Percentiles rank a stretch among this genome's conserved stretches.
These are phyloP conservation scores for Trichoderma virens DNA, from an alignment of 495 filamentous ascomycete genomes.

Conservation along the genomic window DNA sequence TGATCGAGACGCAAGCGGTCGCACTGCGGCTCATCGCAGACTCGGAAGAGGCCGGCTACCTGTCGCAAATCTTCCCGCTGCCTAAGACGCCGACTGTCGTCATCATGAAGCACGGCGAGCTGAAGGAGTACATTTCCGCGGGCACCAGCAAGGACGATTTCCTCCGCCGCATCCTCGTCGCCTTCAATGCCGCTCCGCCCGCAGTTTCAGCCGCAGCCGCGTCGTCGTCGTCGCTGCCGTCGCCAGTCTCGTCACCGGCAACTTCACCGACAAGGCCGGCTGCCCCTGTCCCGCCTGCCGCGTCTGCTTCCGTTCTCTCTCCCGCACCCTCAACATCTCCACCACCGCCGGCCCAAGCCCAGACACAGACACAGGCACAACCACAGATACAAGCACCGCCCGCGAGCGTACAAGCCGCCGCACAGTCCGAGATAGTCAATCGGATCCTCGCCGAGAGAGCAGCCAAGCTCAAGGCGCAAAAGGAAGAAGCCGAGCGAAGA, in stretches of 20 bases:
- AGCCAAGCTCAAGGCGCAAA: constrained; percentile 20
- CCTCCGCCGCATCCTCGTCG: constrained; percentile 35
- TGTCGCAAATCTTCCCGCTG: constrained; percentile 73
- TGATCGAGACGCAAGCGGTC: constrained; percentile 53
- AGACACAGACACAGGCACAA: background rate
- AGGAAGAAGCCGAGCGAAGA: constrained; percentile 23
- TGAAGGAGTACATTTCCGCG: constrained; percentile 58
- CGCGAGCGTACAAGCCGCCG: background rate
- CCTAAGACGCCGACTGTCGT: constrained; percentile 65
- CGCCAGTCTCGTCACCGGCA: constrained; percentile 12
- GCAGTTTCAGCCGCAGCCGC: background rate
- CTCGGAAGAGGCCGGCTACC: constrained; percentile 69
- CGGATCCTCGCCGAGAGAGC: constrained; percentile 22
- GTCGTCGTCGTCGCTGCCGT: constrained; percentile 14
- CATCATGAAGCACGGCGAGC: constrained; percentile 58
- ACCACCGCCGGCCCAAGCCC: background rate
- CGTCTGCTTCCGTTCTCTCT: constrained; percentile 10
- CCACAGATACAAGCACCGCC: background rate
- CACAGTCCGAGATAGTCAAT: constrained; percentile 11
- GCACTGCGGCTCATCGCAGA: constrained; percentile 59
- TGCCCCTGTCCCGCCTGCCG: background rate
- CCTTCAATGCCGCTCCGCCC: constrained; percentile 21
- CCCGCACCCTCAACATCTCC: constrained; percentile 15
- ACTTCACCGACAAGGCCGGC: constrained; percentile 1
- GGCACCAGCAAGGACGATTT: constrained; percentile 54